These are phyloP conservation scores for Annona cherimola DNA, from an alignment of 164 flowering plant genomes.

Conservation along the genomic window DNA sequence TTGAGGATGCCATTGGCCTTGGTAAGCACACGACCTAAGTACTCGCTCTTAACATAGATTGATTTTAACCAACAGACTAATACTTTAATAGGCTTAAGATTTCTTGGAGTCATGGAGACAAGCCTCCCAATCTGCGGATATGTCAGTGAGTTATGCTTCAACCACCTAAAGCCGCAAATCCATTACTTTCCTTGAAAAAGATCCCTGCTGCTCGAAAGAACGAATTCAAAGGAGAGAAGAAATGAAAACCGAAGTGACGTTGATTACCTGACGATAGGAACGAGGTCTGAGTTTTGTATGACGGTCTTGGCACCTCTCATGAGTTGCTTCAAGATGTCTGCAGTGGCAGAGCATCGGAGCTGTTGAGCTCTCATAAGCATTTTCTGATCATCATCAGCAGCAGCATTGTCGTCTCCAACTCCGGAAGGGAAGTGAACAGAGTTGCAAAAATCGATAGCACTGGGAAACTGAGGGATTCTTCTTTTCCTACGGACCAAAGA, in stretches of 20 bases:
- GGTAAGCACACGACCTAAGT: slow-evolving; percentile 50
- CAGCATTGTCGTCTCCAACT: slow-evolving; percentile 15
- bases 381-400: slow-evolving; percentile 25
- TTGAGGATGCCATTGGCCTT: slow-evolving; percentile 53
- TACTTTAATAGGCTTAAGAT: slow-evolving; percentile 42
- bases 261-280: slow-evolving; percentile 65
- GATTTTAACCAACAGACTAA: slow-evolving; percentile 66
- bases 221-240: not conserved
- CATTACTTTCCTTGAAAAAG: not conserved
- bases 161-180: slow-evolving; percentile 53
- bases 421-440: slow-evolving; percentile 30
- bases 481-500: slow-evolving; percentile 20
- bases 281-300: slow-evolving; percentile 53
- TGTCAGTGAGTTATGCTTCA: slow-evolving; percentile 78
- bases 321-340: slow-evolving; percentile 53
- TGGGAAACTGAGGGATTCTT: slow-evolving; percentile 64
- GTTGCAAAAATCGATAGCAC: slow-evolving; percentile 35
- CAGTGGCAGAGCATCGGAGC: slow-evolving; percentile 60
- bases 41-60: slow-evolving; percentile 63
- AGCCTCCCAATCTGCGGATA: slow-evolving; percentile 80
- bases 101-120: slow-evolving; percentile 51
- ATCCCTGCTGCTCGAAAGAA: too few species aligned
- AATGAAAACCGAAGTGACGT: not conserved
- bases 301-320: slow-evolving; percentile 62
- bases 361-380: slow-evolving; percentile 62